Percentiles rank a stretch among this genome's conserved stretches.
phyloP scores from a whole-genome alignment of 371 early-diverging fungal species.

The Mortierella sp. region DNA sequence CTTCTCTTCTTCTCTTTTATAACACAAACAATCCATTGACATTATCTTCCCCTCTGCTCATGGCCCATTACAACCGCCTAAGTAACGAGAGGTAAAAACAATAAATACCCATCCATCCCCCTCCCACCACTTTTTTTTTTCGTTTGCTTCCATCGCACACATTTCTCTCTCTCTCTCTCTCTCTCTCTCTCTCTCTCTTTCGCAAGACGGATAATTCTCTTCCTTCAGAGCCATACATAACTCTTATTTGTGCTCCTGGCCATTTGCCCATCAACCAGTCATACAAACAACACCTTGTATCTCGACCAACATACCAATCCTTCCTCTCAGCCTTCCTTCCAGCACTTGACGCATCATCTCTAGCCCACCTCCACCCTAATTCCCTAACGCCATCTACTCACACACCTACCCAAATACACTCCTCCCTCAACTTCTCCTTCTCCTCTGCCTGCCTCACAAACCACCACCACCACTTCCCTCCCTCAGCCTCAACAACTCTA shows the following conservation, averaged over 20 bases:
- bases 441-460: not conserved
- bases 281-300: not conserved
- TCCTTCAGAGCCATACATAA: not conserved
- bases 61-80: not conserved
- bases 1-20: not conserved
- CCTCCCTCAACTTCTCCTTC: not conserved
- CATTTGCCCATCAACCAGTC: slow-evolving; percentile 5
- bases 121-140: not conserved
- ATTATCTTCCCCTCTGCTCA: slow-evolving; percentile 6
- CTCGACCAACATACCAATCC: not conserved
- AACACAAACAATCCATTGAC: not conserved
- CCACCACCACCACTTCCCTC: not conserved
- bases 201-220: not conserved
- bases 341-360: not conserved
- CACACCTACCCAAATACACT: not conserved
- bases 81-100: slow-evolving; percentile 8
- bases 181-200: not conserved
- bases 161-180: not conserved
- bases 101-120: slow-evolving; percentile 14
- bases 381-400: not conserved
- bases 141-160: not conserved
- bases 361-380: not conserved
- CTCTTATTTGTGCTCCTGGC: not conserved
- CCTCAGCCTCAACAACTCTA: not conserved
- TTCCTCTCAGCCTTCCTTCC: not conserved